Percentiles rank a stretch among this genome's conserved stretches.
phyloP scores from a whole-genome alignment of 106 monocot species.

The Vanilla planifolia region DNA sequence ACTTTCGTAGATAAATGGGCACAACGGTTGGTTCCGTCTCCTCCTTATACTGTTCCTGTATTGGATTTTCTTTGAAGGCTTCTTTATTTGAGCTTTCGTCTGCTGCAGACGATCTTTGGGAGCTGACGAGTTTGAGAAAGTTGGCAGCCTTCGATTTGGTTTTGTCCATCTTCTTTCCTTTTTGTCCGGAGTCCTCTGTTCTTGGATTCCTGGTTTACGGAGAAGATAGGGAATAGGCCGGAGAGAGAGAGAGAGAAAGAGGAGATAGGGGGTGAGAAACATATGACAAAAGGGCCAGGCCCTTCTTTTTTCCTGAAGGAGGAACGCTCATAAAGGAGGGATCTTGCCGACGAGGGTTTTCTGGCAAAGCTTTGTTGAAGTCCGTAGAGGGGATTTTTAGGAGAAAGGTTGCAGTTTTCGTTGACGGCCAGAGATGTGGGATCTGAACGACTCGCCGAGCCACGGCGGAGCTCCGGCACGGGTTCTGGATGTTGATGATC shows the following conservation, averaged over 20 bases:
- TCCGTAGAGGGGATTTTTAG: neutral
- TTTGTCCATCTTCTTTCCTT: neutral
- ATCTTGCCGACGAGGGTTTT: neutral
- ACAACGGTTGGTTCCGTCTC: too few species aligned
- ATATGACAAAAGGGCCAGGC: neutral
- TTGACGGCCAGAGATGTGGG: slow-evolving; percentile 26
- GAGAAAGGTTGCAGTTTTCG: neutral
- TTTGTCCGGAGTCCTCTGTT: neutral
- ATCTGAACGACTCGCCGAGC: slow-evolving; percentile 51
- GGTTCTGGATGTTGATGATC: slow-evolving; percentile 1
- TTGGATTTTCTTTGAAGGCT: too few species aligned
- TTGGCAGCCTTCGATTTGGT: neutral
- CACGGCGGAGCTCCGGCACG: neutral
- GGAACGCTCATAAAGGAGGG: neutral
- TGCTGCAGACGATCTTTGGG: too few species aligned
- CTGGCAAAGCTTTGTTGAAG: neutral
- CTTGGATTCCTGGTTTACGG: slow-evolving; percentile 1
- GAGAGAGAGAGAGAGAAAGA: neutral
- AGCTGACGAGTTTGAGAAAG: too few species aligned
- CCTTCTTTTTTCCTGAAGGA: neutral
- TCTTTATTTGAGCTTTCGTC: too few species aligned
- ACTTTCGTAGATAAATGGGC: too few species aligned
- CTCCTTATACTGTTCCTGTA: too few species aligned
- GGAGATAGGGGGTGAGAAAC: slow-evolving; percentile 2
- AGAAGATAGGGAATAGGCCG: neutral